These are phyloP conservation scores for Monosporascus sp. DNA, from an alignment of 2,329 filamentous ascomycete species.

Conservation along the genomic window DNA sequence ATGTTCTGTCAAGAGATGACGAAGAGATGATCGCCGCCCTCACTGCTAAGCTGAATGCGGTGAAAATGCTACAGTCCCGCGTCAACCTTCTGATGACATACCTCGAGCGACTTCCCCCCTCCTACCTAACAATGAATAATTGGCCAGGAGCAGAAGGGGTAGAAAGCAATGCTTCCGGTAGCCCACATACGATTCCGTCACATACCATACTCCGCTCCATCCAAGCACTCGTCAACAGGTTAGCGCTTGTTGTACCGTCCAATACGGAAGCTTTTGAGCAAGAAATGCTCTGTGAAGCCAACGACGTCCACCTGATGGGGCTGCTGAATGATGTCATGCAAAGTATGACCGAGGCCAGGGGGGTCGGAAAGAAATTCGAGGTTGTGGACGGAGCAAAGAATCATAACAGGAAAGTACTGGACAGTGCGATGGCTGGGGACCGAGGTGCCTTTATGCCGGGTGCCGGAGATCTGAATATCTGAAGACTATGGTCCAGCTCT, in stretches of 20 bases:
- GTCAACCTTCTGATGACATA: constrained; percentile 72
- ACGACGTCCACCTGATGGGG: constrained; percentile 75
- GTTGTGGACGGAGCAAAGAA: constrained; percentile 45
- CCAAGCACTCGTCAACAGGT: constrained; percentile 75
- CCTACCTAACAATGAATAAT: constrained; percentile 49
- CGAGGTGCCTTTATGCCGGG: constrained; percentile 14
- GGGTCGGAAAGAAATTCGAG: constrained; percentile 69
- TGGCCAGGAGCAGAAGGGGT: constrained; percentile 22
- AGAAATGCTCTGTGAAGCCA: constrained; percentile 71
- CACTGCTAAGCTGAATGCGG: constrained; percentile 83
- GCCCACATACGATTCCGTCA: constrained; percentile 42
- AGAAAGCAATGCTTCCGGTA: constrained; percentile 27
- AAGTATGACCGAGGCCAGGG: constrained; percentile 64
- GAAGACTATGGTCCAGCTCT: background rate
- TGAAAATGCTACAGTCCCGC: constrained; percentile 83
- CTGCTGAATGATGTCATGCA: constrained; percentile 72
- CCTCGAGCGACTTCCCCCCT: constrained; percentile 65
- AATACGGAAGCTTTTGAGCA: constrained; percentile 59
- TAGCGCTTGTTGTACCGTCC: constrained; percentile 74
- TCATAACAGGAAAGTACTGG: constrained; percentile 17
- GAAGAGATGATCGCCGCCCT: constrained; percentile 61
- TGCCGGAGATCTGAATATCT: constrained; percentile 22
- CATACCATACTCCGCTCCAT: constrained; percentile 81
- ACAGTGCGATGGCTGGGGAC: constrained; percentile 8
- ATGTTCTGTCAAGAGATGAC: constrained; percentile 50